These are phyloP conservation scores for Polyporus tsugae DNA, from an alignment of 1,284 basidiomycete species.

Conservation along the genomic window DNA sequence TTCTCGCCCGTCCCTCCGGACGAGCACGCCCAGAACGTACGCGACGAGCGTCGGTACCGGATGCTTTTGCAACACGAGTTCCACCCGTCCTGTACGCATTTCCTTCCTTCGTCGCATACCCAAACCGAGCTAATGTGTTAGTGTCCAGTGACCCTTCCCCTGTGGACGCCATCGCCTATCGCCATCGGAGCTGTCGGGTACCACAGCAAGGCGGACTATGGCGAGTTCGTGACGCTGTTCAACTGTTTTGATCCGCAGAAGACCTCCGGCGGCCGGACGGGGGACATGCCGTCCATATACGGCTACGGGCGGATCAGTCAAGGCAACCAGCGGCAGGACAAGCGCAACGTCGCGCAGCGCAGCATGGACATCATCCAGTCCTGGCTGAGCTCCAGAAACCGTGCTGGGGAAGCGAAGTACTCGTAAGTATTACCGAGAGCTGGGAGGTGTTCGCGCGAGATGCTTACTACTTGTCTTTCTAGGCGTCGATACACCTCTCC, in stretches of 20 bases:
- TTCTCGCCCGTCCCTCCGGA: conserved; percentile 47
- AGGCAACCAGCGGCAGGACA: conserved; percentile 56
- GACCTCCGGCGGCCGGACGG: conserved; percentile 43
- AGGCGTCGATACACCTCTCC: conserved; percentile 65
- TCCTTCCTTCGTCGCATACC: background rate
- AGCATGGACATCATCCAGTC: conserved; percentile 65
- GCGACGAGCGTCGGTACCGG: conserved; percentile 70
- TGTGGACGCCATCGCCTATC: conserved; percentile 73
- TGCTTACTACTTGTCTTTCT: background rate
- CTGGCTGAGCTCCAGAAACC: conserved; percentile 54
- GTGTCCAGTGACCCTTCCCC: conserved; percentile 65
- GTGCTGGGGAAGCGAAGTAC: conserved; percentile 40
- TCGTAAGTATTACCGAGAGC: conserved; percentile 42
- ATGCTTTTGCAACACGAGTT: conserved; percentile 69
- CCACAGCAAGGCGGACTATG: conserved; percentile 64
- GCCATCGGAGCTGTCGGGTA: conserved; percentile 78
- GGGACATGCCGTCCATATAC: conserved; percentile 56
- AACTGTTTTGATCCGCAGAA: conserved; percentile 64
- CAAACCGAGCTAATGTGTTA: background rate
- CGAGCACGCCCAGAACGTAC: conserved; percentile 50
- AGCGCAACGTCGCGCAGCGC: conserved; percentile 60
- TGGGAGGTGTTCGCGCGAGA: conserved; percentile 2
- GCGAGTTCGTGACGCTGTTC: conserved; percentile 71
- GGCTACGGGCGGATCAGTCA: conserved; percentile 63
- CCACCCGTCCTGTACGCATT: conserved; percentile 67